These are phyloP conservation scores for Salvia sclarea DNA, from an alignment of 305 asterid genomes.

Conservation along the genomic window DNA sequence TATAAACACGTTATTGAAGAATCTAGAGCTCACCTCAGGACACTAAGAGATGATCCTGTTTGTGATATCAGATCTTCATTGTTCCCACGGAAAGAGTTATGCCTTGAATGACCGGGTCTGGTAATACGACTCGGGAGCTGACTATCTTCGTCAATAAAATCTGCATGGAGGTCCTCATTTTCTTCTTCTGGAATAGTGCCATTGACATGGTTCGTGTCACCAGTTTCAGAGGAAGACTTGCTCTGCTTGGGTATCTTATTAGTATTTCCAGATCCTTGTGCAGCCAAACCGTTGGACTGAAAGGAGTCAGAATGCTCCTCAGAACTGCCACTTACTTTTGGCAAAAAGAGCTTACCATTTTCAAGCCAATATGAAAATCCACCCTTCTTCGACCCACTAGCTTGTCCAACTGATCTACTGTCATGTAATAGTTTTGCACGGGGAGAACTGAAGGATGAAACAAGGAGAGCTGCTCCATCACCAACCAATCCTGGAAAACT, in stretches of 20 bases:
- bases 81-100: conserved; percentile 53
- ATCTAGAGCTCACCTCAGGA: conserved; percentile 62
- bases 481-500: conserved; percentile 96
- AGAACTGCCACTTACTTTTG: conserved; percentile 50
- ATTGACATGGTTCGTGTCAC: conserved; percentile 54
- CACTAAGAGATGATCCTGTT: conserved; percentile 92
- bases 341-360: conserved; percentile 77
- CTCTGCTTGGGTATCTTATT: conserved; percentile 35
- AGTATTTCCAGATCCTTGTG: conserved; percentile 53
- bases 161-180: conserved; percentile 99
- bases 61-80: conserved; percentile 69
- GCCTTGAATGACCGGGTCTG: conserved; percentile 59
- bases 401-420: conserved; percentile 52
- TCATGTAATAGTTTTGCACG: conserved; percentile 53
- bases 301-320: conserved; percentile 51
- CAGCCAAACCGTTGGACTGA: conserved; percentile 52
- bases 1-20: conserved; percentile 32
- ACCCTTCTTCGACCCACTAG: conserved; percentile 57
- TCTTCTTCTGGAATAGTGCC: conserved; percentile 88
- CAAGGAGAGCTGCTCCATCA: conserved; percentile 97
- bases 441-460: conserved; percentile 60
- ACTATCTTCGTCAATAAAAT: conserved; percentile 99
- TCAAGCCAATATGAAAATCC: conserved; percentile 84
- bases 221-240: conserved; percentile 43
- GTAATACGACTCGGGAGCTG: conserved; percentile 98